phyloP scores from a whole-genome alignment of 306 rosid genomes.

The Trifolium fragiferum region DNA sequence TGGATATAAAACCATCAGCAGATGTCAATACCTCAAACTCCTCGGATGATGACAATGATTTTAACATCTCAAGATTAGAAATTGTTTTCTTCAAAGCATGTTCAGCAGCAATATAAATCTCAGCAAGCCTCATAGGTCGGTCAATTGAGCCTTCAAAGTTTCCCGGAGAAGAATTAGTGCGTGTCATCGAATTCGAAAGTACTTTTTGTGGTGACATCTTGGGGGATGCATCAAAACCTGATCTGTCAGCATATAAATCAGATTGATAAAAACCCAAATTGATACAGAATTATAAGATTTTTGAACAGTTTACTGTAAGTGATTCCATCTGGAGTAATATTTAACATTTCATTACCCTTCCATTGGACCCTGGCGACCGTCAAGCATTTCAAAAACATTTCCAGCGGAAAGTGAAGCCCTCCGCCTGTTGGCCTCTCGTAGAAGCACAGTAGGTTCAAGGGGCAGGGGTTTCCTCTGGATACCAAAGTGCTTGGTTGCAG shows the following conservation, averaged over 20 bases:
- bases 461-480: constrained; percentile 91
- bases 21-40: constrained; percentile 81
- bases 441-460: constrained; percentile 89
- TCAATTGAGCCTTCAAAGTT: constrained; percentile 76
- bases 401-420: constrained; percentile 99
- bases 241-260: constrained; percentile 71
- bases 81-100: constrained; percentile 80
- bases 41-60: constrained; percentile 75
- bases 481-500: constrained; percentile 74
- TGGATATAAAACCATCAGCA: constrained; percentile 40
- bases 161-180: constrained; percentile 95
- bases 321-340: constrained; percentile 38
- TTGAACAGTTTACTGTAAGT: constrained; percentile 25
- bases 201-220: constrained; percentile 72
- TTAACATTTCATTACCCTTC: constrained; percentile 69
- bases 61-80: constrained; percentile 66
- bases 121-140: constrained; percentile 99
- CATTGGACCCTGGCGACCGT: constrained; percentile 58
- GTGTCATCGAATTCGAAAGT: constrained; percentile 68
- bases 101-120: constrained; percentile 88
- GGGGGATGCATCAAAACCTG: constrained; percentile 70
- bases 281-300: constrained; percentile 29
- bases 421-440: constrained; percentile 95
- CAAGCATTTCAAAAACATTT: constrained; percentile 76
- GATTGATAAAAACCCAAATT: constrained; percentile 47